Conservation (phyloP, 2,329 filamentous ascomycete genomes). For the Fusarium sp. region DNA sequence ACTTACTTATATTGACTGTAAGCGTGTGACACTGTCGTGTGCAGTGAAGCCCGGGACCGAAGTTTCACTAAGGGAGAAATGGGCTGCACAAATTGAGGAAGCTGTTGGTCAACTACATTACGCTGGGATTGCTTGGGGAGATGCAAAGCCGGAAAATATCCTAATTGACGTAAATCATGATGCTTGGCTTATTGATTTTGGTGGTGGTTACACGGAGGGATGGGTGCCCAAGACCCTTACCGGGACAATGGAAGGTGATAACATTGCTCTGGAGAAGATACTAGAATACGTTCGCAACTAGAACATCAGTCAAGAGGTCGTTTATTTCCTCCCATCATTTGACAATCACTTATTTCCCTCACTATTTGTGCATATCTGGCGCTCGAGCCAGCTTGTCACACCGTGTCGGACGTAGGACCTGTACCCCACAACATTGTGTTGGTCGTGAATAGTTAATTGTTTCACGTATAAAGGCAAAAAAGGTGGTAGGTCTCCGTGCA, state of each 20-base stretch:
- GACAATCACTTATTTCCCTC: accelerated
- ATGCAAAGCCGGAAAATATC: not conserved
- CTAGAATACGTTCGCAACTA: not conserved
- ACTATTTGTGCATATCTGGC: not conserved
- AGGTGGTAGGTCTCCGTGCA: not conserved
- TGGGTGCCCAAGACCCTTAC: not conserved
- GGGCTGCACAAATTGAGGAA: not conserved
- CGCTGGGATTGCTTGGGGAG: not conserved
- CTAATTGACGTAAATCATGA: not conserved
- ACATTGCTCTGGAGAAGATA: not conserved
- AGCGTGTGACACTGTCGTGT: not conserved
- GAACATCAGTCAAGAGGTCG: accelerated
- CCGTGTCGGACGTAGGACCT: not conserved
- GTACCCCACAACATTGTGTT: not conserved
- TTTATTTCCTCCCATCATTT: not conserved
- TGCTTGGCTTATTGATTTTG: constrained; percentile 5
- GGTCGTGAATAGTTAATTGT: not conserved
- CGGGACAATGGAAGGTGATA: not conserved
- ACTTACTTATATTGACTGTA: not conserved
- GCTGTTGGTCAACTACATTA: not conserved
- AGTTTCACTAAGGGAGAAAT: not conserved
- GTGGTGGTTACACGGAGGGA: not conserved
- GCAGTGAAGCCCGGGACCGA: not conserved
- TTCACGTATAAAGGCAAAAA: not conserved
- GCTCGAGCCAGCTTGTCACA: not conserved